Evolutionary conservation across 2,329 filamentous ascomycete genomes (phyloP).

Genomic region (Colletotrichum magnum): DNA sequence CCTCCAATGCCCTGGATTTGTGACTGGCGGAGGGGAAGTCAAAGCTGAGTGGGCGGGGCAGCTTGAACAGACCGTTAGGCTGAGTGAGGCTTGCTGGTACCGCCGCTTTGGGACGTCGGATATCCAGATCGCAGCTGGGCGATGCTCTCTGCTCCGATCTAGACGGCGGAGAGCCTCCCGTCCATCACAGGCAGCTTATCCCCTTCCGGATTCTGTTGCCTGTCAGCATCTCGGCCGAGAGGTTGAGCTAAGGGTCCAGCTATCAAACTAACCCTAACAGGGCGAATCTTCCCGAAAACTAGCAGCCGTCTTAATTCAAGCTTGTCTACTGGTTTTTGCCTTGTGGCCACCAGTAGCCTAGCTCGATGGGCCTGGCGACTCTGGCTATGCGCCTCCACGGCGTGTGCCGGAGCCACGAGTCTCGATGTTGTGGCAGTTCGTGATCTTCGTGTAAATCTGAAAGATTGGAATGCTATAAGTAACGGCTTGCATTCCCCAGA

Average conservation of each 20-base stretch:
- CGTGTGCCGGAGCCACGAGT: not conserved
- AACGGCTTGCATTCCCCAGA: not conserved
- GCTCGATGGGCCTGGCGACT: not conserved
- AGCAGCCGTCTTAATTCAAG: not conserved
- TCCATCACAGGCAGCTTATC: not conserved
- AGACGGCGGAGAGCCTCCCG: not conserved
- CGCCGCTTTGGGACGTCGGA: conserved; percentile 3
- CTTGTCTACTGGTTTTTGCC: not conserved
- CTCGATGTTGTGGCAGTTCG: not conserved
- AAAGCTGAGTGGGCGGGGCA: not conserved
- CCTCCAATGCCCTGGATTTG: not conserved
- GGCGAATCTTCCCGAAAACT: not conserved
- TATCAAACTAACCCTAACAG: not conserved
- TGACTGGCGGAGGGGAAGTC: not conserved
- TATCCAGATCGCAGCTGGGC: not conserved
- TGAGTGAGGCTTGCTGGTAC: not conserved
- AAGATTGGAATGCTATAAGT: not conserved
- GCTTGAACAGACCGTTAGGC: not conserved
- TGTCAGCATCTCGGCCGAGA: conserved; percentile 8
- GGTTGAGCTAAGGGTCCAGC: not conserved
- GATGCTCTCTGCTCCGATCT: not conserved
- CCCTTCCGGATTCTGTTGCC: not conserved
- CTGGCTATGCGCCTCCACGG: conserved; percentile 9
- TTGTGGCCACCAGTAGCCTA: conserved; percentile 1
- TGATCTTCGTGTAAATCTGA: not conserved